Evolutionary conservation across 2,329 filamentous ascomycete species (phyloP).

Genomic region (Nothopassalora personata): DNA sequence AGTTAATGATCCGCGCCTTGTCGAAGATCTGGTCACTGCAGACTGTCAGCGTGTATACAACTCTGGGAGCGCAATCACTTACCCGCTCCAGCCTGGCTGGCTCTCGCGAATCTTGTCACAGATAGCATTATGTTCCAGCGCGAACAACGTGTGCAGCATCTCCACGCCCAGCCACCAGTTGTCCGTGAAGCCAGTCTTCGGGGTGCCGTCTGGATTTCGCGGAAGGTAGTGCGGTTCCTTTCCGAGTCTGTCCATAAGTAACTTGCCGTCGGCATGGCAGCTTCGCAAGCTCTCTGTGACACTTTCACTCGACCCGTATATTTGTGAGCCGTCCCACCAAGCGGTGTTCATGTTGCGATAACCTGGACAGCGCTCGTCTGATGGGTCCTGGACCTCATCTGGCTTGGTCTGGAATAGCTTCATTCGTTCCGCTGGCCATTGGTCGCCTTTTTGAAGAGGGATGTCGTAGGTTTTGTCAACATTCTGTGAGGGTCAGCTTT

Average conservation of each 20-base stretch:
- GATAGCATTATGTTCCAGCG: slow-evolving; percentile 44
- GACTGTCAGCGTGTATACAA: too few species aligned
- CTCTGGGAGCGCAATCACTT: too few species aligned
- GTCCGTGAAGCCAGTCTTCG: slow-evolving; percentile 39
- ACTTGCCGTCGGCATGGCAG: slow-evolving; percentile 36
- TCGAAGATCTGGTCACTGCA: slow-evolving; percentile 40
- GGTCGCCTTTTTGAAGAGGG: slow-evolving; percentile 9
- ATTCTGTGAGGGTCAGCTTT: neutral
- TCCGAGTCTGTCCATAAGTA: slow-evolving; percentile 34
- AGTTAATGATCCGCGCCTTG: slow-evolving; percentile 43
- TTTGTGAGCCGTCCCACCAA: slow-evolving; percentile 47
- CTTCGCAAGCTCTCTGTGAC: slow-evolving; percentile 35
- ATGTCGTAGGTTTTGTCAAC: slow-evolving; percentile 11
- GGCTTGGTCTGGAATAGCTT: slow-evolving; percentile 34
- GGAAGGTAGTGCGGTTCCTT: slow-evolving; percentile 36
- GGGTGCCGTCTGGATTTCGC: slow-evolving; percentile 35
- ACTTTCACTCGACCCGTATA: slow-evolving; percentile 41
- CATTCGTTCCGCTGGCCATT: slow-evolving; percentile 33
- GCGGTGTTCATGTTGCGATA: slow-evolving; percentile 42
- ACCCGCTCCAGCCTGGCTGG: slow-evolving; percentile 35
- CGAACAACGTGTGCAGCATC: slow-evolving; percentile 44
- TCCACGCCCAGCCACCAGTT: slow-evolving; percentile 48
- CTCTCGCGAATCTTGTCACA: slow-evolving; percentile 36
- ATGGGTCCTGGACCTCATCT: slow-evolving; percentile 33
- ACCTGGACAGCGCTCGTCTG: slow-evolving; percentile 36